These are phyloP conservation scores for Luzula sylvatica DNA, from an alignment of 176 grass and related monocot species.

Conservation along the genomic window DNA sequence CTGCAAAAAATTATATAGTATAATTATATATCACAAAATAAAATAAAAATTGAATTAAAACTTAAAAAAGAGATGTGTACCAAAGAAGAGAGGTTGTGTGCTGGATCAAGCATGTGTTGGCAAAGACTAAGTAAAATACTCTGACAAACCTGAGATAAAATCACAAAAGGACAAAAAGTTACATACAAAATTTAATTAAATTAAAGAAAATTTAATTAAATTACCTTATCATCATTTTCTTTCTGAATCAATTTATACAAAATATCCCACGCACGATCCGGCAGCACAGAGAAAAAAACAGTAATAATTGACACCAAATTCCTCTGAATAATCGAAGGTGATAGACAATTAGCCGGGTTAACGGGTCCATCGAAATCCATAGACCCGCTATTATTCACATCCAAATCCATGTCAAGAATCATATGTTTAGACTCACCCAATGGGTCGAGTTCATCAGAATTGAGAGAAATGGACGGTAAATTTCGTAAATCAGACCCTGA, in stretches of 20 bases:
- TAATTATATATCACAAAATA: constrained; percentile 7
- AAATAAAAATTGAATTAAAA: constrained; percentile 12
- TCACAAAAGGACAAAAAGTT: constrained; percentile 22
- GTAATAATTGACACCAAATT: constrained; percentile 57
- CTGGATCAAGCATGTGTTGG: constrained; percentile 40
- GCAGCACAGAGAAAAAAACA: constrained; percentile 52
- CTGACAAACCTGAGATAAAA: constrained; percentile 39
- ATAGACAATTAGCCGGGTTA: constrained; percentile 36
- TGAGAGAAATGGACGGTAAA: constrained; percentile 32
- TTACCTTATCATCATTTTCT: constrained; percentile 59
- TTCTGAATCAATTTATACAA: constrained; percentile 48
- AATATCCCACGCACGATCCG: constrained; percentile 66
- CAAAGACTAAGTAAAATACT: constrained; percentile 72
- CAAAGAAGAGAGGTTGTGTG: constrained; percentile 46
- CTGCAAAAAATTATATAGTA: constrained; percentile 33
- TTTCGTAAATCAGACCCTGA: constrained; percentile 25
- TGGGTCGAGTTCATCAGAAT: constrained; percentile 34
- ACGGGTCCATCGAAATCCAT: constrained; percentile 36
- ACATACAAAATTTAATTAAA: constrained; percentile 4
- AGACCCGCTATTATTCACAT: constrained; percentile 48
- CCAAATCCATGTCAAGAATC: constrained; percentile 78
- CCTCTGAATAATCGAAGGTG: constrained; percentile 43
- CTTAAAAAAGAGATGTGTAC: constrained; percentile 41
- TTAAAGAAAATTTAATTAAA: constrained; percentile 15
- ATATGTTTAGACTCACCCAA: constrained; percentile 28